Evolutionary conservation across 306 rosid species (phyloP), one percentile per base, ranked within the genome.

Genomic region (Delonix regia): DNA sequence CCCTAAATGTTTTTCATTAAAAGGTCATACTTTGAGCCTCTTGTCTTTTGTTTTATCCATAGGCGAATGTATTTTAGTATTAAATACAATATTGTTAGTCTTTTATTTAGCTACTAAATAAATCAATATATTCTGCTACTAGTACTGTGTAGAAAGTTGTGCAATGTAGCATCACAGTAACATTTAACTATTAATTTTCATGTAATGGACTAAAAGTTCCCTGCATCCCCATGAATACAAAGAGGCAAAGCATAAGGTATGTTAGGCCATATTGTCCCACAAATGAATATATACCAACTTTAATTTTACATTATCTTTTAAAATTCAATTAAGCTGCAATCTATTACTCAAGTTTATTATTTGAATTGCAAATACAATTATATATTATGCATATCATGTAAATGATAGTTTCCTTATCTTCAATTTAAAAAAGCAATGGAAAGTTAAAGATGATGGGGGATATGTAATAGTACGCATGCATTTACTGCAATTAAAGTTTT

Each of bases 221-320:
- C 69, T 83, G 67, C 57, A 74, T 84, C 79, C 22, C 64, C 41
- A 33, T 30, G 78, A 71, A 77, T 81, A 71, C 33, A 65, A 84
- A 67, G 59, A 63, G 69, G 70, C 33, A 70, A 82, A 81, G 72
- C 81, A 83, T 53, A 64, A 88, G 77, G 88, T 73, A 86, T 85
- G 85, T 75, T 78, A 44, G 85, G 77, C 52, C 81, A 15, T n/a
- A n/a, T n/a, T 80, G 81, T 75, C 79, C 84, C 84, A 83, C 78
- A 36, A 18, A 25, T 74, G 91, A 88, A 88, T 83, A 85, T 85
- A 82, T 84, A 56, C 90, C 15, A 80, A 68, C 61, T 83, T 79
- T 74, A 30, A 73, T 90, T 85, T 83, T 79, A 28, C 16, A 38
- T 34, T 33, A 42, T 72, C n/a, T 75, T 59, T 66, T 75, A 18